phyloP scores from a whole-genome alignment of 805 yeast species.

The Zygoascus biomembranicola region DNA sequence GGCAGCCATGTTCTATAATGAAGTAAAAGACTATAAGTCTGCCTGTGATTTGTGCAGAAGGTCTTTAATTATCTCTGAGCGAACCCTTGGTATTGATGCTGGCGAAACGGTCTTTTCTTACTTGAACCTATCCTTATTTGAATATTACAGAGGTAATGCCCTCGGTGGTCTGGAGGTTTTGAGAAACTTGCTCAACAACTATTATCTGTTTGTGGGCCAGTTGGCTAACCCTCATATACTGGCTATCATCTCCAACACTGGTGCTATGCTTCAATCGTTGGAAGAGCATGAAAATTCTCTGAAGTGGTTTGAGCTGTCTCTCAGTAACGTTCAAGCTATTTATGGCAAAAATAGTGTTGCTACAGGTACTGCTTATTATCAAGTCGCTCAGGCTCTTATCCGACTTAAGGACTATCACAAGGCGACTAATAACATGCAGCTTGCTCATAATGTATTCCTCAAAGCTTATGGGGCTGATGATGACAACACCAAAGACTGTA shows the following conservation, averaged over 20 bases:
- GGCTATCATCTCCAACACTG: conserved; percentile 54
- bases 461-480: conserved; percentile 60
- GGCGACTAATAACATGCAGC: conserved; percentile 48
- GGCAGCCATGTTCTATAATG: conserved; percentile 60
- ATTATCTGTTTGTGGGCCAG: conserved; percentile 51
- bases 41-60: conserved; percentile 61
- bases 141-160: conserved; percentile 50
- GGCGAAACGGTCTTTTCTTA: conserved; percentile 64
- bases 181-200: conserved; percentile 48
- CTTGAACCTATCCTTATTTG: conserved; percentile 67
- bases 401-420: conserved; percentile 42
- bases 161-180: conserved; percentile 56
- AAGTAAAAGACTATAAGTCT: conserved; percentile 44
- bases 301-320: conserved; percentile 45
- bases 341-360: conserved; percentile 55
- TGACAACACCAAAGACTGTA: conserved; percentile 56
- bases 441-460: conserved; percentile 50
- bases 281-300: conserved; percentile 42
- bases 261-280: conserved; percentile 47
- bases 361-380: conserved; percentile 59
- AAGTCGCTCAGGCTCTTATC: conserved; percentile 56
- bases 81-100: conserved; percentile 74
- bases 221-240: conserved; percentile 59
- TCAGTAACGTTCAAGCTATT: conserved; percentile 40
- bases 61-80: conserved; percentile 66